Conservation (phyloP, 2,329 filamentous ascomycete genomes). For the Blastomyces gilchristii region DNA sequence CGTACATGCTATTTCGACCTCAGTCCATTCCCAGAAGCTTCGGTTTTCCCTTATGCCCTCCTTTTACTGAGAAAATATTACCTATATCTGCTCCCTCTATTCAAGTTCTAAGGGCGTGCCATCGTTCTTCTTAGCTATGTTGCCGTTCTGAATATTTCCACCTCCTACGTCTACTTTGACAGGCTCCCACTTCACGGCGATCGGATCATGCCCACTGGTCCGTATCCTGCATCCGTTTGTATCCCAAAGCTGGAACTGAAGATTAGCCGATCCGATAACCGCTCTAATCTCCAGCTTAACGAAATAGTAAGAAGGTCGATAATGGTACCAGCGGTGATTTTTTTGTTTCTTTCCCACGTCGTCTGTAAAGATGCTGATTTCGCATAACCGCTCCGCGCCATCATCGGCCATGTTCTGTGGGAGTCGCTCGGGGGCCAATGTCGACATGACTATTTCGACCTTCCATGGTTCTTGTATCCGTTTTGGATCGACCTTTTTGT, state of each 20-base stretch:
- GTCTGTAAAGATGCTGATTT: conserved; percentile 22
- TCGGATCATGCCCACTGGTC: conserved; percentile 22
- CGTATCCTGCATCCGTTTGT: conserved; percentile 20
- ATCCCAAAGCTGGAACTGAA: conserved; percentile 29
- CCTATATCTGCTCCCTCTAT: neutral
- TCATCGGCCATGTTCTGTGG: conserved; percentile 19
- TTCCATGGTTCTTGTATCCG: conserved; percentile 20
- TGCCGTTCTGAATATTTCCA: neutral
- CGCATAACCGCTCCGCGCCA: conserved; percentile 23
- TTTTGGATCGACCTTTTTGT: conserved; percentile 20
- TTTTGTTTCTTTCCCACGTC: conserved; percentile 26
- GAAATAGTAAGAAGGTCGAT: conserved; percentile 23
- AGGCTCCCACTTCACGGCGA: conserved; percentile 25
- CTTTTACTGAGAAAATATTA: neutral
- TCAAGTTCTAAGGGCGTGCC: neutral
- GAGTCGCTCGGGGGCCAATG: conserved; percentile 16
- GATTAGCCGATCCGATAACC: conserved; percentile 26
- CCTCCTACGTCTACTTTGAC: neutral
- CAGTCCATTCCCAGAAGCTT: neutral
- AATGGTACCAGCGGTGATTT: conserved; percentile 29
- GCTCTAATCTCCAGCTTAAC: conserved; percentile 25
- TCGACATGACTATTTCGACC: conserved; percentile 28
- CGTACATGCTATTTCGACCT: no score
- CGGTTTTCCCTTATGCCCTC: neutral
- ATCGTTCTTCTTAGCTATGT: neutral